These are phyloP conservation scores for Geranium rotundifolium DNA, from an alignment of 345 rosid species.

Conservation along the genomic window DNA sequence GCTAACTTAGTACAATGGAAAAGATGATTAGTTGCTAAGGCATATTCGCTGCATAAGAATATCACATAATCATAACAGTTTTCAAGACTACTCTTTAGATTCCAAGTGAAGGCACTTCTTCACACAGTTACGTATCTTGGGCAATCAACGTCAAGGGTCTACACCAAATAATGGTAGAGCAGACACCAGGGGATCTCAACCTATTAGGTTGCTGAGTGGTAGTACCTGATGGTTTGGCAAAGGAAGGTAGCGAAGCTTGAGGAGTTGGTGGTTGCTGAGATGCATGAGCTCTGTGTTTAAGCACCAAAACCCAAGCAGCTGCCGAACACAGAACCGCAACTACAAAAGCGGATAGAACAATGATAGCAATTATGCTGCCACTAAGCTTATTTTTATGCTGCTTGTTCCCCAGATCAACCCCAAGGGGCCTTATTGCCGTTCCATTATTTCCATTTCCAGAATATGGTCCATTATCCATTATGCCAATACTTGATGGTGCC, in stretches of 20 bases:
- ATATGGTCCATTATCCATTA: slow-evolving; percentile 57
- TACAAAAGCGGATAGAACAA: slow-evolving; percentile 57
- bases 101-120: neutral
- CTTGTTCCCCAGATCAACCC: slow-evolving; percentile 65
- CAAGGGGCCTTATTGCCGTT: slow-evolving; percentile 61
- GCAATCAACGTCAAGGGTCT: too few species aligned
- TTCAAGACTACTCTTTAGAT: too few species aligned
- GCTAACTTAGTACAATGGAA: neutral
- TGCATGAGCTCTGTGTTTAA: slow-evolving; percentile 27
- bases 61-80: too few species aligned
- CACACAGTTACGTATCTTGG: neutral
- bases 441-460: slow-evolving; percentile 40
- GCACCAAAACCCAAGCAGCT: slow-evolving; percentile 48
- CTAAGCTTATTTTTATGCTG: slow-evolving; percentile 37
- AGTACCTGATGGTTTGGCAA: slow-evolving; percentile 69
- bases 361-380: slow-evolving; percentile 50
- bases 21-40: neutral
- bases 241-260: slow-evolving; percentile 35
- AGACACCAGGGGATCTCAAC: neutral
- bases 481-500: slow-evolving; percentile 37
- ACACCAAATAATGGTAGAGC: neutral
- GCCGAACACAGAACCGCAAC: slow-evolving; percentile 47
- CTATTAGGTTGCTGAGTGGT: neutral
- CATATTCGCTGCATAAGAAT: too few species aligned
- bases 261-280: slow-evolving; percentile 29